Evolutionary conservation across 306 rosid genomes (phyloP), one percentile per base, ranked within the genome.

Genomic region (Citrullus amarus): DNA sequence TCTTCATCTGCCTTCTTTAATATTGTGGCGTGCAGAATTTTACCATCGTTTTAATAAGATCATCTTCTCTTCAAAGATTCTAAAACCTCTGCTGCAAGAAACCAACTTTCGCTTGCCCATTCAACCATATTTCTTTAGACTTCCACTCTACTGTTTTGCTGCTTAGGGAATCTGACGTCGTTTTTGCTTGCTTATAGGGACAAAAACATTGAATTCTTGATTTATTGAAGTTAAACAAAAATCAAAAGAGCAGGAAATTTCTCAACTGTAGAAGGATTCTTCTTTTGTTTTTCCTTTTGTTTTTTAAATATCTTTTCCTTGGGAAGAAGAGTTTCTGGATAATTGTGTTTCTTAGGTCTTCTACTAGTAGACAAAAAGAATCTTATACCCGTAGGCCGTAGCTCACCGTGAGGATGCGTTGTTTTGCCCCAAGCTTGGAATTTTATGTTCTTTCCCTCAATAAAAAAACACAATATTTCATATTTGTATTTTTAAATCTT

Each of bases 21-120:
- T 73, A 17, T 73, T 8, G 30, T 73, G 62, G 78, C 78, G 61
- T 85, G 82, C 72, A 61, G 75, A 78, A 82, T 78, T 79, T 79
- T 73, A 60, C 81, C 9, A 41, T 54, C 59, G 77, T 81, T 81
- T 78, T 66, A 39, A 14, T 73, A 78, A 75, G 50, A 15, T 80
- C 76, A 67, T 70, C 57, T 79, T 70, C 39, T 79, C 38, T n/a
- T 6, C 57, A 71, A 80, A 81, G 88, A 87, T 89, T 79, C 93
- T 78, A 78, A 82, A 66, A 58, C 83, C 84, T 62, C 81, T 20
- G 77, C 56, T 61, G 16, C 82, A 81, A 86, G 91, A 78, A 86
- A 90, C 87, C 69, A 50, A 53, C 78, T 28, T 34, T 56, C 71
- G 79, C 78, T 69, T 55, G 44, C 84, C 75, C 78, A 74, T 53